Conservation (phyloP, 495 filamentous ascomycete species). For the Aspergillus conjunctus region DNA sequence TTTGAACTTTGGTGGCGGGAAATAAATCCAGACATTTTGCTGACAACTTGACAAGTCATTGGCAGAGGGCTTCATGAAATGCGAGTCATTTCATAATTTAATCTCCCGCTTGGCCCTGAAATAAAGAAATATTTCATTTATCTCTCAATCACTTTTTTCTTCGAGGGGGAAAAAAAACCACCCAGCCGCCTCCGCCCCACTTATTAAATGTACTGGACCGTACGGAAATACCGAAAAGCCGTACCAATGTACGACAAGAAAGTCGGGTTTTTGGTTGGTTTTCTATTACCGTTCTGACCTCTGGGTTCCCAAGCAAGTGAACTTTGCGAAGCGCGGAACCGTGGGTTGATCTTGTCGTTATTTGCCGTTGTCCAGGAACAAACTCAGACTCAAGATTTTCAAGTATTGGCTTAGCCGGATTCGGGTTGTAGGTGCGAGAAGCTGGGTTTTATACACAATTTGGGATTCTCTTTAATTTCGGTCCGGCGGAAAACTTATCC, state of each 20-base stretch:
- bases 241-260: conserved; percentile 1
- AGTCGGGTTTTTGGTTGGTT: background rate
- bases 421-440: no score
- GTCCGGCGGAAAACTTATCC: no score
- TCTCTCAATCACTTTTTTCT: conserved; percentile 10
- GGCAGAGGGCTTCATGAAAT: background rate
- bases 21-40: background rate
- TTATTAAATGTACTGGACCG: conserved; percentile 38
- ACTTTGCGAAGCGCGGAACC: conserved; percentile 1
- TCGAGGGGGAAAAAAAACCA: conserved; percentile 6
- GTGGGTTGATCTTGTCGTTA: background rate
- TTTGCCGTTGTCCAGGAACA: background rate
- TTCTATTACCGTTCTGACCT: background rate
- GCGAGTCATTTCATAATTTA: conserved; percentile 25
- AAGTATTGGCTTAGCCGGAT: background rate
- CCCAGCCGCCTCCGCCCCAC: conserved; percentile 26
- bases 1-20: background rate
- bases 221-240: conserved; percentile 13
- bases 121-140: conserved; percentile 12
- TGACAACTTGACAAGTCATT: background rate
- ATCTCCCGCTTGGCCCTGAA: conserved; percentile 23
- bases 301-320: conserved; percentile 3
- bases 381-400: background rate
- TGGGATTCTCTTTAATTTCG: no score
- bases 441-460: no score